These are phyloP conservation scores for Aspergillus ellipticus DNA, from an alignment of 495 filamentous ascomycete species.

Conservation along the genomic window DNA sequence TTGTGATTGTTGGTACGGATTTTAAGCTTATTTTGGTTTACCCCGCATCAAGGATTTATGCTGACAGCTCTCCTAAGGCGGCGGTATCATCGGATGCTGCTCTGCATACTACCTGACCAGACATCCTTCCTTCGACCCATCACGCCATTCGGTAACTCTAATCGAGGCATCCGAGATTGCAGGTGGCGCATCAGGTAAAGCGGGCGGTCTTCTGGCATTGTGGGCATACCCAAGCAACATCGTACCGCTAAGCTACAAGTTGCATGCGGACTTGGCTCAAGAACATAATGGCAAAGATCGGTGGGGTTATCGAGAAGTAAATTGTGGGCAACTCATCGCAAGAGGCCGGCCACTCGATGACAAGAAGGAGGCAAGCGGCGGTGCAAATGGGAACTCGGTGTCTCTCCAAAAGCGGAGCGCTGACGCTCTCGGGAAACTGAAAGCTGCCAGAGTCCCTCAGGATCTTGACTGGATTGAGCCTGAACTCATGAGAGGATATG, in stretches of 20 bases:
- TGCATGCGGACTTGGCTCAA: slow-evolving; percentile 80
- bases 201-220: slow-evolving; percentile 81
- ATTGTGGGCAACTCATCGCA: slow-evolving; percentile 69
- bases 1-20: slow-evolving; percentile 64
- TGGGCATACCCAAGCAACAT: slow-evolving; percentile 91
- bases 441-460: slow-evolving; percentile 60
- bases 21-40: slow-evolving; percentile 11
- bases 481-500: slow-evolving; percentile 64
- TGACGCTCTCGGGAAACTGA: slow-evolving; percentile 56
- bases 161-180: slow-evolving; percentile 87
- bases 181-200: slow-evolving; percentile 90
- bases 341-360: slow-evolving; percentile 45
- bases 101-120: slow-evolving; percentile 91
- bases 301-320: slow-evolving; percentile 85
- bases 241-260: slow-evolving; percentile 79
- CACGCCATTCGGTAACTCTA: slow-evolving; percentile 74
- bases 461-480: slow-evolving; percentile 86
- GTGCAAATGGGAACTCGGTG: slow-evolving; percentile 32
- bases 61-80: slow-evolving; percentile 54
- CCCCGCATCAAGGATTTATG: slow-evolving; percentile 23
- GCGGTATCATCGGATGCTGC: slow-evolving; percentile 91
- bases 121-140: slow-evolving; percentile 76
- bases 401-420: slow-evolving; percentile 71
- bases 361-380: slow-evolving; percentile 29
- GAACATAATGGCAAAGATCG: slow-evolving; percentile 75